Evolutionary conservation across 148 eudicot genomes (phyloP).

Genomic region (Diospyros kaki): DNA sequence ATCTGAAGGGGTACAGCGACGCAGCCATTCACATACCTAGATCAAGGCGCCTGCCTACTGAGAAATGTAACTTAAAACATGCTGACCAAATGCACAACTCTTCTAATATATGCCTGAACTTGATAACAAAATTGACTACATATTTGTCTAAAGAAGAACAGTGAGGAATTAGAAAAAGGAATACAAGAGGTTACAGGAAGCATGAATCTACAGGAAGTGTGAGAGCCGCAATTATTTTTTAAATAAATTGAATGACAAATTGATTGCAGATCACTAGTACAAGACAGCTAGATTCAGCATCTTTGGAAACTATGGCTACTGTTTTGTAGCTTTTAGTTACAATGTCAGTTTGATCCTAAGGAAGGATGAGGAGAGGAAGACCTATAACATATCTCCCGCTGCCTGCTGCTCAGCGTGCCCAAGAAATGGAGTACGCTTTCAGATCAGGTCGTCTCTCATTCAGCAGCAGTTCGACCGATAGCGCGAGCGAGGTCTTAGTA

Average conservation of each 20-base stretch:
- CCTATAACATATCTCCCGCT: background rate
- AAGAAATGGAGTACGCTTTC: background rate
- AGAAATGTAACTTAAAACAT: too few species aligned
- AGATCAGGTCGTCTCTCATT: conserved; percentile 3
- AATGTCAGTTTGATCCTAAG: background rate
- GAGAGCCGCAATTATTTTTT: background rate
- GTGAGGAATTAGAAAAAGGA: too few species aligned
- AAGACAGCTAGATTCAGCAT: background rate
- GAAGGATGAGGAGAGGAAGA: background rate
- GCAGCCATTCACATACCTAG: too few species aligned
- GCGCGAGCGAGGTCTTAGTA: conserved; percentile 17
- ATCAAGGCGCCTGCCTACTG: too few species aligned
- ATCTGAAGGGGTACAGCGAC: too few species aligned
- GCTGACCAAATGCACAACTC: too few species aligned
- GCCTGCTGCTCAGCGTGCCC: background rate
- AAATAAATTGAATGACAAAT: background rate
- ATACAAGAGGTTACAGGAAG: too few species aligned
- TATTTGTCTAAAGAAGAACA: too few species aligned
- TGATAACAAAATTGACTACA: too few species aligned
- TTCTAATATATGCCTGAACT: too few species aligned
- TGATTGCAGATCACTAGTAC: background rate
- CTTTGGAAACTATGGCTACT: background rate
- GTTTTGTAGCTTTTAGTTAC: background rate
- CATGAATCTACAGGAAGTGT: too few species aligned
- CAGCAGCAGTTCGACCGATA: background rate